phyloP scores from a whole-genome alignment of 2,329 filamentous ascomycete species.

The Aspergillus terreus region DNA sequence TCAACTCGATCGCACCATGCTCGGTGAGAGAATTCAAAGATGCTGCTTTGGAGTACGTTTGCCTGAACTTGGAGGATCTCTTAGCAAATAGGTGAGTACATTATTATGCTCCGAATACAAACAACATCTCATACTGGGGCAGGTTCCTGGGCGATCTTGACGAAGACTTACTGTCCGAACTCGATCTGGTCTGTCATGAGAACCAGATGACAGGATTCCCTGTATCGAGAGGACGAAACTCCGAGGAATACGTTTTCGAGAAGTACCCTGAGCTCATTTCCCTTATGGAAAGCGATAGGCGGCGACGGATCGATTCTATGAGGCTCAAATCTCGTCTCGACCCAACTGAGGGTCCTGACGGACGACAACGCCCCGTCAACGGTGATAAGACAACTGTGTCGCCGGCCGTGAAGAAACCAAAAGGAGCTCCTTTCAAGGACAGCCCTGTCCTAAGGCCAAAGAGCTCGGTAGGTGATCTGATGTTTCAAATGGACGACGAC shows the following conservation, averaged over 20 bases:
- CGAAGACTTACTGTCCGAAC: constrained; percentile 71
- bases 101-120: background rate
- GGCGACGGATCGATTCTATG: constrained; percentile 71
- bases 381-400: constrained; percentile 59
- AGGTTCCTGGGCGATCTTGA: constrained; percentile 80
- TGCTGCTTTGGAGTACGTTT: constrained; percentile 84
- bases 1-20: constrained; percentile 83
- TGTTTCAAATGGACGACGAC: constrained; percentile 93
- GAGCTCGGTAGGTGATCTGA: constrained; percentile 69
- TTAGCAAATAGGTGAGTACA: constrained; percentile 71
- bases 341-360: constrained; percentile 65
- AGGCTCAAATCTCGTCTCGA: constrained; percentile 61
- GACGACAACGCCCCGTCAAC: constrained; percentile 58
- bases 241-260: constrained; percentile 52
- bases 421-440: constrained; percentile 48
- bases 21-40: constrained; percentile 83
- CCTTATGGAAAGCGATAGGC: constrained; percentile 42
- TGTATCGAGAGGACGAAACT: constrained; percentile 70
- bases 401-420: constrained; percentile 41
- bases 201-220: constrained; percentile 79
- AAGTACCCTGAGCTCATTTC: constrained; percentile 44
- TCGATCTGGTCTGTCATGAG: constrained; percentile 74
- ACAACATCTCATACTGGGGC: background rate
- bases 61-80: constrained; percentile 84
- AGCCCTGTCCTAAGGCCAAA: constrained; percentile 68